Evolutionary conservation across 2,329 filamentous ascomycete species (phyloP), one percentile per base, ranked within the genome.

Genomic region (Aspergillus phoenicis): DNA sequence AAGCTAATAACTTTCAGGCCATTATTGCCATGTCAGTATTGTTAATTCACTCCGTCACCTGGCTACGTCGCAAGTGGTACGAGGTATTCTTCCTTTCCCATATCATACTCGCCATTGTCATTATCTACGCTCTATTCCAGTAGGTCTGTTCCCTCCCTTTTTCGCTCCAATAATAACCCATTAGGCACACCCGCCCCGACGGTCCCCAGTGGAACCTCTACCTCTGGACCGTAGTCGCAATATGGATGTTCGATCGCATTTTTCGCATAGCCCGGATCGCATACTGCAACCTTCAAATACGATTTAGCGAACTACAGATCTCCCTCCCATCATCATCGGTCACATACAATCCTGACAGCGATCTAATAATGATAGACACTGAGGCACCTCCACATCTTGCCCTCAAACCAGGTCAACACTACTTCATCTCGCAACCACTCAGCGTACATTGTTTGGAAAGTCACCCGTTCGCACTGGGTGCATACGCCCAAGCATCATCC

Each of bases 171-270:
- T 5, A 5, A 3, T 10, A 4, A 36, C 5, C 13, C 39, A 3
- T 6, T 8, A 79, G 76, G 57, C 81, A 83, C 60, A 77, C 80
- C 8, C 73, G 73, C n/a, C 77, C 82, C 22, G 80, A 81, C 64
- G 68, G 70, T 7, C 75, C 75, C 13, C 75, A 78, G 60, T 83
- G 78, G 65, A 75, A 81, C 59, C 70, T 70, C n/a, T 84, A 81
- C 62, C 75, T 83, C n/a, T 83, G 80, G 76, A 76, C 80, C 3
- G 75, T 78, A 30, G 75, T 82, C 7, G 71, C 71, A 2, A 73
- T 84, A 30, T 84, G 82, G 82, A 26, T 70, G 8, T 73, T 82
- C 28, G 82, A 84, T 55, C 75, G 82, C 20, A 7, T n/a, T 2
- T 4, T 60, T 3, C 60, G 60, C 30, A 15, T 57, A 47, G 11